Percentiles rank a stretch among this genome's conserved stretches.
Evolutionary conservation across 768 basidiomycete genomes (phyloP).

Genomic region (Zangia roseola): DNA sequence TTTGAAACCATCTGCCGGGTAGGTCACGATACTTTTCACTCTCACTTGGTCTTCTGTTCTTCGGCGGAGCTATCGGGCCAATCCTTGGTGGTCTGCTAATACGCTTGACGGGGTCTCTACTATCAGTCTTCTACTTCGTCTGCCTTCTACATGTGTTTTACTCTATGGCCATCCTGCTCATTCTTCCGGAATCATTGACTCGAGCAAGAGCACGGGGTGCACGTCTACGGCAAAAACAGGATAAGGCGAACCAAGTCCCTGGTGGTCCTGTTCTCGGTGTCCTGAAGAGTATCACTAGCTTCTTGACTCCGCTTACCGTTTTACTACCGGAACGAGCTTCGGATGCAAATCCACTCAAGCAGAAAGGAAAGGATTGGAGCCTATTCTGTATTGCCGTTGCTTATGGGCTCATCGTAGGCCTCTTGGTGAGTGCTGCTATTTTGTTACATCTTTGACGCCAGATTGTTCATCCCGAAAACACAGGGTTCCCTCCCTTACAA

Average conservation of each 20-base stretch:
- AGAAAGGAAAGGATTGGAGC: slow-evolving; percentile 58
- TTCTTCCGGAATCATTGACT: slow-evolving; percentile 81
- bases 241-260: slow-evolving; percentile 8
- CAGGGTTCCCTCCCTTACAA: slow-evolving; percentile 59
- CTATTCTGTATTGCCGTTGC: slow-evolving; percentile 54
- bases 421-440: slow-evolving; percentile 41
- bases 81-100: slow-evolving; percentile 67
- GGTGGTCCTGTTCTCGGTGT: slow-evolving; percentile 1
- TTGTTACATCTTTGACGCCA: neutral
- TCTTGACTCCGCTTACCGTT: slow-evolving; percentile 70
- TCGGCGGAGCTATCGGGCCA: slow-evolving; percentile 79
- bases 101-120: slow-evolving; percentile 46
- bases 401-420: slow-evolving; percentile 45
- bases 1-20: slow-evolving; percentile 2
- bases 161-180: slow-evolving; percentile 47
- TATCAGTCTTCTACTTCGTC: slow-evolving; percentile 75
- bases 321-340: slow-evolving; percentile 47
- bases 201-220: slow-evolving; percentile 38
- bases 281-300: slow-evolving; percentile 50
- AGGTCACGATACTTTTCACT: slow-evolving; percentile 70
- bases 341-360: slow-evolving; percentile 40
- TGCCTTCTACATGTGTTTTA: slow-evolving; percentile 49
- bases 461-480: neutral
- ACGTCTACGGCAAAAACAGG: slow-evolving; percentile 11
- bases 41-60: slow-evolving; percentile 62